Evolutionary conservation across 192 early-diverging fungal species (phyloP).

Genomic region (Pilobolus umbonatus): DNA sequence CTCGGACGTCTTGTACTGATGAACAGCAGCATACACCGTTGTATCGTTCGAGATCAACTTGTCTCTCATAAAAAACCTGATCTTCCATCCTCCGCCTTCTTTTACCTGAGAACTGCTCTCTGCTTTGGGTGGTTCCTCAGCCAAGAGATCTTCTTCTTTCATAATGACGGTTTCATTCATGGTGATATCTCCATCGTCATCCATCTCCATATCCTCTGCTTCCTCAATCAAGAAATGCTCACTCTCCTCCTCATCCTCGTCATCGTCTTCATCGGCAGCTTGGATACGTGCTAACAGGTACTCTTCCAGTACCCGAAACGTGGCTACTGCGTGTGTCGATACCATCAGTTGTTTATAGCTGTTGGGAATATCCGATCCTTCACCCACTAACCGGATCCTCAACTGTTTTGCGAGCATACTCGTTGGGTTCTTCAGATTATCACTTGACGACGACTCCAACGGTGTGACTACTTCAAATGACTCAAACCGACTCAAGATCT

Average conservation of each 20-base stretch:
- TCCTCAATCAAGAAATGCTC: neutral
- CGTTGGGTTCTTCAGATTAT: slow-evolving; percentile 41
- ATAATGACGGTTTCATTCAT: slow-evolving; percentile 20
- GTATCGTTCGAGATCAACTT: slow-evolving; percentile 40
- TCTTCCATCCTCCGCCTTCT: slow-evolving; percentile 39
- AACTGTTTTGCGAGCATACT: slow-evolving; percentile 76
- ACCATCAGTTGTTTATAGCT: slow-evolving; percentile 56
- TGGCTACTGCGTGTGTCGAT: slow-evolving; percentile 82
- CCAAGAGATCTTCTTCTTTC: slow-evolving; percentile 1
- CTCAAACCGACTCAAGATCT: slow-evolving; percentile 65
- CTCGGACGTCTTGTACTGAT: slow-evolving; percentile 41
- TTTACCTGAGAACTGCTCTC: slow-evolving; percentile 16
- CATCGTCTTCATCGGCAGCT: slow-evolving; percentile 22
- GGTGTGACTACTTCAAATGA: slow-evolving; percentile 55
- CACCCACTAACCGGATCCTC: slow-evolving; percentile 55
- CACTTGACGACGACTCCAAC: slow-evolving; percentile 23
- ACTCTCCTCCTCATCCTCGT: slow-evolving; percentile 23
- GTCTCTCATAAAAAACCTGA: slow-evolving; percentile 57
- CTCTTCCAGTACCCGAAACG: slow-evolving; percentile 75
- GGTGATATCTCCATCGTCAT: slow-evolving; percentile 8
- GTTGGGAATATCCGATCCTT: slow-evolving; percentile 42
- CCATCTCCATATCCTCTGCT: neutral
- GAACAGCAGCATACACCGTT: slow-evolving; percentile 69
- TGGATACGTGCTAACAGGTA: slow-evolving; percentile 61
- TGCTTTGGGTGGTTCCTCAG: neutral